Percentiles rank a stretch among this genome's conserved stretches.
These are phyloP conservation scores for Alternaria sp. DNA, from an alignment of 2,329 filamentous ascomycete species.

Conservation along the genomic window DNA sequence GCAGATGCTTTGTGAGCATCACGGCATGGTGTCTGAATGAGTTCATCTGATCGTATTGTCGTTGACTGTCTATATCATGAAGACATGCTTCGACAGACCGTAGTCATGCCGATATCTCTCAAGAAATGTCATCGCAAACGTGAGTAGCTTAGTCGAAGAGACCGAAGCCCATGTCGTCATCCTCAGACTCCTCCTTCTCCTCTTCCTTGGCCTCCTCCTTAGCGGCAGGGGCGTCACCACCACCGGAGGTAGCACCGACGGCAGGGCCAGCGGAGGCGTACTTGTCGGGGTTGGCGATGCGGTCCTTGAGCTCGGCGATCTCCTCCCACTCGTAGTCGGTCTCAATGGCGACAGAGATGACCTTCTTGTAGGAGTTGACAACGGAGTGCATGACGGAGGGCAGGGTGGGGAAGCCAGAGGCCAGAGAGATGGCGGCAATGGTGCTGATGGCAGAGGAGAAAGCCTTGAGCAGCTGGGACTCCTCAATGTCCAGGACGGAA, in stretches of 20 bases:
- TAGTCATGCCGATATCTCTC: conserved; percentile 26
- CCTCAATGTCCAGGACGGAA: conserved; percentile 87
- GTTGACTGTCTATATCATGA: conserved; percentile 41
- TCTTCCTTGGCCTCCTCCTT: conserved; percentile 59
- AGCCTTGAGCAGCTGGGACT: conserved; percentile 88
- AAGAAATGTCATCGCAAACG: conserved; percentile 26
- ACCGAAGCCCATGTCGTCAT: conserved; percentile 62
- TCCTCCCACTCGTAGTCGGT: conserved; percentile 94
- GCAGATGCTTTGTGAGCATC: conserved; percentile 33
- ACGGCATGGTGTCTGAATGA: conserved; percentile 20
- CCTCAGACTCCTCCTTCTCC: conserved; percentile 65
- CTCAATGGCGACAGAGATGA: conserved; percentile 84
- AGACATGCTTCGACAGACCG: conserved; percentile 28
- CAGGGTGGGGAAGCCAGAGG: conserved; percentile 91
- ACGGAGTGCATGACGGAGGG: conserved; percentile 96
- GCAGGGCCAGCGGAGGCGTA: conserved; percentile 85
- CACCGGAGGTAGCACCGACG: conserved; percentile 61
- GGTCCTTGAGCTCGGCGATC: conserved; percentile 98
- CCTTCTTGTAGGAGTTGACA: conserved; percentile 98
- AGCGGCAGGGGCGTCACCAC: conserved; percentile 56
- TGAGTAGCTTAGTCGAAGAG: conserved; percentile 58
- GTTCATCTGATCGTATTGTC: conserved; percentile 47
- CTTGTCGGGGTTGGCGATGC: conserved; percentile 97
- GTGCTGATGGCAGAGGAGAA: conserved; percentile 83
- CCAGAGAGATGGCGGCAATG: conserved; percentile 90